Base-by-base conservation (phyloP, 192 early-diverging fungal species). In the Coemansia sp. region DNA sequence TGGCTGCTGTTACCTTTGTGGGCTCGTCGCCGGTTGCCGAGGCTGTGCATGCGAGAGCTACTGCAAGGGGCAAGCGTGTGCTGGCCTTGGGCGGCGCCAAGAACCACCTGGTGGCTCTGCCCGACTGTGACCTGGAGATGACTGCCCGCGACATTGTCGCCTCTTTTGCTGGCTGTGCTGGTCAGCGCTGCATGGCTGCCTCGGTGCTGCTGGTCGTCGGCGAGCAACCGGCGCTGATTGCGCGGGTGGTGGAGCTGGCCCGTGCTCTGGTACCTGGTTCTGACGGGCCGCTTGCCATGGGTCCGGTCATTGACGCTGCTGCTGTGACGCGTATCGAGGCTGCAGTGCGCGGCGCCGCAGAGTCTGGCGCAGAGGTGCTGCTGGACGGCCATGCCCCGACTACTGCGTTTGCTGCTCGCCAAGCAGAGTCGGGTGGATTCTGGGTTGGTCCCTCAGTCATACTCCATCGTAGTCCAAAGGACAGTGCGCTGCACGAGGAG, bases 41-140 rank as follows among this genome's bases (percentile, higher is more conserved):
- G 66, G 34, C 80, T 27, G 76, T 93, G 0, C 70, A 80, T 17
- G 63, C 76, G 39, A 61, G 82, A 41, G 86, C 85, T 39, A 69
- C 84, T 17, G 61, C 39, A 10, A 62, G 86, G 40, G 86, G 86
- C 71, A 94, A 94, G 68, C 87, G 92, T 11, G 88, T 89, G 51
- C 77, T 93, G 64, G 88, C 89, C 15, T 80, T 94, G 36, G 92
- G 91, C 53, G 87, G 86, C 11, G 87, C 87, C 41, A 90, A 88
- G 85, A 94, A 94, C 78, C 92, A 93, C 39, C 83, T 94, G 64
- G 86, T 94, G n/a, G 91, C 92, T 22, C 73, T 85, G 17, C 88
- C 89, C 10, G 92, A 94, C 71, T 88, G 89, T 69, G 85, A 93
- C 74, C 61, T 91, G 29, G 89, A 90, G 65, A 89, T 92, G 87